Evolutionary conservation across 73 alveolate genomes (phyloP).

Genomic region (Tetrahymena malaccensis): DNA sequence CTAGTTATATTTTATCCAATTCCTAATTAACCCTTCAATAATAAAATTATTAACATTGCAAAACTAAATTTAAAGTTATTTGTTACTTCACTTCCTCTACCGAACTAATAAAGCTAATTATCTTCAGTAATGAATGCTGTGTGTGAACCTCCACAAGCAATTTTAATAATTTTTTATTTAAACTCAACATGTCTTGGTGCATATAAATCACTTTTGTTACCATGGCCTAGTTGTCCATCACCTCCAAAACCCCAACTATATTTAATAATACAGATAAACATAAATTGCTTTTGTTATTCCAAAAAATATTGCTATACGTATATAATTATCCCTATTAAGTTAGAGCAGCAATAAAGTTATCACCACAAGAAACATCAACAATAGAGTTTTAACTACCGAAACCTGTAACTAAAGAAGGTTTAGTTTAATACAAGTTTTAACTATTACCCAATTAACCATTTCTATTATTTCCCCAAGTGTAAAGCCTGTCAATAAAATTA

Average conservation of each 20-base stretch:
- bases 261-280: neutral
- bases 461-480: constrained; percentile 38
- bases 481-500: neutral
- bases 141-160: constrained; percentile 37
- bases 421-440: constrained; percentile 2
- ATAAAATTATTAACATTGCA: neutral
- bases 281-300: neutral
- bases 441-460: constrained; percentile 33
- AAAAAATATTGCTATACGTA: neutral
- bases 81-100: constrained; percentile 33
- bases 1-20: constrained; percentile 10
- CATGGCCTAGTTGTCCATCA: constrained; percentile 36
- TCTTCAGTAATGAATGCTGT: constrained; percentile 4
- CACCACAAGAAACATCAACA: neutral
- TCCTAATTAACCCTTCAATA: constrained; percentile 14
- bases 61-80: neutral
- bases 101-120: constrained; percentile 10
- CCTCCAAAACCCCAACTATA: constrained; percentile 35
- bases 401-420: neutral
- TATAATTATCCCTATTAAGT: neutral
- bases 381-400: neutral
- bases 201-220: constrained; percentile 15
- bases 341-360: neutral
- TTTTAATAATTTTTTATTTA: neutral
- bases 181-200: constrained; percentile 19